These are phyloP conservation scores for Microcos paniculata DNA, from an alignment of 345 rosid genomes.

Conservation along the genomic window DNA sequence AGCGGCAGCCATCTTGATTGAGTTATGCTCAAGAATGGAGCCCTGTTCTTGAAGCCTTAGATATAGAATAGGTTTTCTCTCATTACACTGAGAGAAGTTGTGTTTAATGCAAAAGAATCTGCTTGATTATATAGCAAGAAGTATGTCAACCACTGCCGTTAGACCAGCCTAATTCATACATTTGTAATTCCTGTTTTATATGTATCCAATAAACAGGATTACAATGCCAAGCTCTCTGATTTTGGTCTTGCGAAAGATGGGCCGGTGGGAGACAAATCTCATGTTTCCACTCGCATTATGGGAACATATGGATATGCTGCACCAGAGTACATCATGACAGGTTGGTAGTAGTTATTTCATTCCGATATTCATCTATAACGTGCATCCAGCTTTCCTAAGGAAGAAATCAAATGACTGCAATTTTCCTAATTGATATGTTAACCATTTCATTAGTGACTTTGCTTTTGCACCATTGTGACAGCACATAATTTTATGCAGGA, in stretches of 20 bases:
- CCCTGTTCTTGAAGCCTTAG: too few species aligned
- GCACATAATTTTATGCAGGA: slow-evolving; percentile 37
- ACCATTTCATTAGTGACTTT: neutral
- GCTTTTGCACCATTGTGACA: neutral
- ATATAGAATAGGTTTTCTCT: too few species aligned
- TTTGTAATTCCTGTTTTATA: neutral
- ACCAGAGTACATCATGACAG: slow-evolving; percentile 97
- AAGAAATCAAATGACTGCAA: neutral
- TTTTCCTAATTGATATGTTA: neutral
- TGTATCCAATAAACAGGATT: slow-evolving; percentile 53
- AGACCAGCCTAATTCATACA: neutral
- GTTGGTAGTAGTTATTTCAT: slow-evolving; percentile 16
- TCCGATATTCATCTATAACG: neutral
- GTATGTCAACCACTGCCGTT: neutral
- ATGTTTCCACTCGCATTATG: slow-evolving; percentile 98
- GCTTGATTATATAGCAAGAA: neutral
- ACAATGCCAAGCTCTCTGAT: slow-evolving; percentile 90
- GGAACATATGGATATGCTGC: slow-evolving; percentile 99
- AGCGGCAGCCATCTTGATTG: too few species aligned
- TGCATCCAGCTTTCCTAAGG: neutral
- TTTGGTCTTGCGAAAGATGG: slow-evolving; percentile 98
- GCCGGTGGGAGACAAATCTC: slow-evolving; percentile 94
- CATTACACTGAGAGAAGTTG: too few species aligned
- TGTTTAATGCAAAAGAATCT: neutral
- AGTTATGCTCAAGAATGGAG: too few species aligned